Conservation (phyloP, 164 flowering plant genomes). For the Chimonanthus salicifolius region DNA sequence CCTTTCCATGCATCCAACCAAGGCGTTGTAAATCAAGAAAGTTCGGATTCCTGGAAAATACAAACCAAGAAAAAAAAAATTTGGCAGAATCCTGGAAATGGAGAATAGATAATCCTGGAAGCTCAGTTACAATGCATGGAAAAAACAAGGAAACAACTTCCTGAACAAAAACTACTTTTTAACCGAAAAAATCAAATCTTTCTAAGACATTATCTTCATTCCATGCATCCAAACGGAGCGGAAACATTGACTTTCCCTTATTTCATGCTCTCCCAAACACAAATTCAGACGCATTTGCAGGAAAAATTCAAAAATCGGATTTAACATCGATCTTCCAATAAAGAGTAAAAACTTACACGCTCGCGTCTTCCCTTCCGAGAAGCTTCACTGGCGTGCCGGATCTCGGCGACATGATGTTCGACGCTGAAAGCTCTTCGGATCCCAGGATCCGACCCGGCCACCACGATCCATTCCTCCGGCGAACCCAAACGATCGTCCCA, state of each 20-base stretch:
- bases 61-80: too few relatives aligned
- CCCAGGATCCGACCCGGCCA: conserved; percentile 96
- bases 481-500: conserved; percentile 92
- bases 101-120: too few relatives aligned
- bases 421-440: conserved; percentile 62
- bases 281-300: background rate
- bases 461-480: conserved; percentile 97
- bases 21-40: too few relatives aligned
- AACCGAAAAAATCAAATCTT: background rate
- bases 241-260: background rate
- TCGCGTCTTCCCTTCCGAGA: conserved; percentile 95
- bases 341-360: conserved; percentile 58
- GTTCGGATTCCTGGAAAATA: too few relatives aligned
- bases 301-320: background rate
- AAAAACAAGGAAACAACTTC: background rate
- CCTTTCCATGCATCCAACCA: too few relatives aligned
- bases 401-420: conserved; percentile 76
- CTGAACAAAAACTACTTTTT: background rate
- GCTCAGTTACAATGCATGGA: too few relatives aligned
- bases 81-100: too few relatives aligned
- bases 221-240: background rate
- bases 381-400: conserved; percentile 98
- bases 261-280: background rate
- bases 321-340: background rate
- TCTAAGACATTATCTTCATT: background rate